A percentile compares a stretch with the other conserved stretches of the same genome.
These are phyloP conservation scores for Verbascum thapsus DNA, from an alignment of 257 asterid species.

Conservation along the genomic window DNA sequence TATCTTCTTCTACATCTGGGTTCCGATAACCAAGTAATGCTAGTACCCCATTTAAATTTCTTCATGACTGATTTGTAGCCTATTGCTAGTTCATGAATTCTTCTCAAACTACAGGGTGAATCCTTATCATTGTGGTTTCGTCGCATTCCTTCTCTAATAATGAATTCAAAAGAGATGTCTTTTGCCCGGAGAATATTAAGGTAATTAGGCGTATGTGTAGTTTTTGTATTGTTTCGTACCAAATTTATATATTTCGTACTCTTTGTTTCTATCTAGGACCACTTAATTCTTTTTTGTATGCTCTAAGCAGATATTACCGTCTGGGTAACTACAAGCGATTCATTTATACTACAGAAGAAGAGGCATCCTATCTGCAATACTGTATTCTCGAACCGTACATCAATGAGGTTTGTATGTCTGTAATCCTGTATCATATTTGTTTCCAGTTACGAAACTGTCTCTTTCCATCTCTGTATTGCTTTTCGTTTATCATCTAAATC, in stretches of 20 bases:
- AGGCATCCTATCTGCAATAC: slow-evolving; percentile 84
- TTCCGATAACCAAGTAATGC: slow-evolving; percentile 57
- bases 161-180: slow-evolving; percentile 72
- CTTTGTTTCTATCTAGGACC: not conserved
- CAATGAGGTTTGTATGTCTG: slow-evolving; percentile 54
- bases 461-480: not conserved
- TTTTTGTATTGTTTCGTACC: slow-evolving; percentile 8
- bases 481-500: slow-evolving; percentile 7
- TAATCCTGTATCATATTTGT: slow-evolving; percentile 5
- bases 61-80: slow-evolving; percentile 1
- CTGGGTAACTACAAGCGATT: slow-evolving; percentile 75
- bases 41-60: slow-evolving; percentile 1
- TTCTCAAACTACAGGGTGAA: slow-evolving; percentile 56
- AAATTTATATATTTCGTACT: slow-evolving; percentile 4
- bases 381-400: slow-evolving; percentile 83
- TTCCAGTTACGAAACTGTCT: not conserved
- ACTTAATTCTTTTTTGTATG: slow-evolving; percentile 20
- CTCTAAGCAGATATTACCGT: slow-evolving; percentile 56
- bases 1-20: slow-evolving; percentile 85
- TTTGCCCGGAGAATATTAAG: slow-evolving; percentile 79
- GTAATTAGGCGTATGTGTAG: slow-evolving; percentile 35
- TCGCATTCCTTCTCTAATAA: slow-evolving; percentile 50
- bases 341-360: slow-evolving; percentile 56
- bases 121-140: slow-evolving; percentile 81
- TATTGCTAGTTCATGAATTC: slow-evolving; percentile 17